phyloP scores from a whole-genome alignment of 2,329 filamentous ascomycete genomes.

The Paraphoma chrysanthemicola region DNA sequence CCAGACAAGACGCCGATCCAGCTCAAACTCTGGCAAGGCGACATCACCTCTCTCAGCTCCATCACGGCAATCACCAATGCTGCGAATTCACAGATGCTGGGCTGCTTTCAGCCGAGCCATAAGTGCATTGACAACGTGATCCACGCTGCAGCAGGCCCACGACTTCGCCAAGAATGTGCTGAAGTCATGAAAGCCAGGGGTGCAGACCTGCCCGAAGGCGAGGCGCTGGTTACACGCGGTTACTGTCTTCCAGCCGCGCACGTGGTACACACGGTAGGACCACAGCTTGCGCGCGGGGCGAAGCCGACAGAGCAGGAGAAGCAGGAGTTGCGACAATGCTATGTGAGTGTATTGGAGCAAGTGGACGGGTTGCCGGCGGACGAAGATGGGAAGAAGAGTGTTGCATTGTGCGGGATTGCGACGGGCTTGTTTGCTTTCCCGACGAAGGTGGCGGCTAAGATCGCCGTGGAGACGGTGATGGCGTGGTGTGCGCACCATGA shows the following conservation, averaged over 20 bases:
- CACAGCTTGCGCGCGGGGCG: constrained; percentile 32
- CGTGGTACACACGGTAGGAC: constrained; percentile 47
- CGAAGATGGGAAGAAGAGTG: constrained; percentile 30
- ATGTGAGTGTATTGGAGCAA: constrained; percentile 37
- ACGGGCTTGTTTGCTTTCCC: constrained; percentile 49
- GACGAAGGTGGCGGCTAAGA: constrained; percentile 28
- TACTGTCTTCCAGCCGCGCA: constrained; percentile 36
- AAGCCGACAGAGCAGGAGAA: constrained; percentile 23
- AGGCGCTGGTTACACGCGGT: constrained; percentile 34
- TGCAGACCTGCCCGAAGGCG: constrained; percentile 30
- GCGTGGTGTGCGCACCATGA: constrained; percentile 36
- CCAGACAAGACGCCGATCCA: constrained; percentile 4
- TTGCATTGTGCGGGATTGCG: constrained; percentile 46
- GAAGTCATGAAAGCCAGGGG: constrained; percentile 30
- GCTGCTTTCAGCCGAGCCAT: constrained; percentile 45
- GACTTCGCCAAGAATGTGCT: constrained; percentile 39
- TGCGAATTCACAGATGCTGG: constrained; percentile 44
- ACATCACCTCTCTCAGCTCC: constrained; percentile 40
- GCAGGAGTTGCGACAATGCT: constrained; percentile 36
- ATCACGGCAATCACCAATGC: constrained; percentile 48
- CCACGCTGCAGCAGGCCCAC: constrained; percentile 40
- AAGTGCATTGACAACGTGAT: constrained; percentile 49
- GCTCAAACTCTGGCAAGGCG: constrained; percentile 42
- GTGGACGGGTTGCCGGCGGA: constrained; percentile 30
- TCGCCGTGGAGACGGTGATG: constrained; percentile 35